Evolutionary conservation across 2,329 filamentous ascomycete species (phyloP).

Genomic region (Ophiostoma fasciatum): DNA sequence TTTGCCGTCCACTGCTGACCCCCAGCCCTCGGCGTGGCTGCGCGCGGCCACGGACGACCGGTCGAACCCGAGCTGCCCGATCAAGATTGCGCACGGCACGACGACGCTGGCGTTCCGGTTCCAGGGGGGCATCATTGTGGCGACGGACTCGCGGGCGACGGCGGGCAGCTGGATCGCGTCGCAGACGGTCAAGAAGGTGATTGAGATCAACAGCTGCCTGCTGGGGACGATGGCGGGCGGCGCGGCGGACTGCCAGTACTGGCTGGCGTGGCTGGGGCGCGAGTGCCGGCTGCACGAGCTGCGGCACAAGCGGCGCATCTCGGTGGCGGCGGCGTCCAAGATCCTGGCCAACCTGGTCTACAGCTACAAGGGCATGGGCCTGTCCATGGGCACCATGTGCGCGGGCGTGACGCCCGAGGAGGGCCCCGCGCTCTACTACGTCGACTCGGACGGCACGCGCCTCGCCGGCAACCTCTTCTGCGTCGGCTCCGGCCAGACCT

Average conservation of each 20-base stretch:
- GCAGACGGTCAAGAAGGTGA: constrained; percentile 99
- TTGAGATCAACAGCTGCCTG: constrained; percentile 90
- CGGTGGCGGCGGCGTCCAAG: constrained; percentile 91
- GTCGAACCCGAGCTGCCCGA: constrained; percentile 90
- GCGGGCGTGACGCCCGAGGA: constrained; percentile 91
- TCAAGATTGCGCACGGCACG: constrained; percentile 98
- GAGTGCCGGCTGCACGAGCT: constrained; percentile 99
- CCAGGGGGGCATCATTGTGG: constrained; percentile 95
- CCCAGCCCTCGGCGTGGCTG: constrained; percentile 79
- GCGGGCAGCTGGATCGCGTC: constrained; percentile 98
- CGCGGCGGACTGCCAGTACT: constrained; percentile 98
- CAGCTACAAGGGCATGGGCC: constrained; percentile 95
- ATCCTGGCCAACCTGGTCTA: constrained; percentile 98
- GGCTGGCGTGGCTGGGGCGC: constrained; percentile 97
- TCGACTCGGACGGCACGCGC: constrained; percentile 91
- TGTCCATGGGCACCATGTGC: constrained; percentile 99
- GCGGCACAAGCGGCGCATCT: constrained; percentile 96
- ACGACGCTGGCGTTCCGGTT: constrained; percentile 97
- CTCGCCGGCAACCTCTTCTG: constrained; percentile 93
- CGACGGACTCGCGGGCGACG: constrained; percentile 92
- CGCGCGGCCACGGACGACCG: constrained; percentile 95
- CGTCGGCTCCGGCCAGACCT: constrained; percentile 94
- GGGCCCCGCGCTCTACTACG: constrained; percentile 96
- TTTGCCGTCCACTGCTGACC: too few species aligned
- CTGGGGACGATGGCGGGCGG: constrained; percentile 97